Evolutionary conservation across 75 land plant species (phyloP).

Genomic region (Selaginella tamariscina): DNA sequence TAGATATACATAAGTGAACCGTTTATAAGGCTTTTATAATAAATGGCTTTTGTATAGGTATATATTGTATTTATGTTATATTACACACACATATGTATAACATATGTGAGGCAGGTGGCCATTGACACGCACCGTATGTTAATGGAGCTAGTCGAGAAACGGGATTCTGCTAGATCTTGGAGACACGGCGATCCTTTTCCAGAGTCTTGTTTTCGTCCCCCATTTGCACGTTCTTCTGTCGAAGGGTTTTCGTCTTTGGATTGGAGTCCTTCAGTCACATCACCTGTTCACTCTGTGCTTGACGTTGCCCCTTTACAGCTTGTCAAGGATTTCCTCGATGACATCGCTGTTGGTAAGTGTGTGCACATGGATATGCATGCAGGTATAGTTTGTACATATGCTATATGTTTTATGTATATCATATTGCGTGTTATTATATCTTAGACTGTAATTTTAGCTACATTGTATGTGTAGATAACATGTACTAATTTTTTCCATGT

Average conservation of each 20-base stretch:
- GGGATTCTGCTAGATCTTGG: slow-evolving; percentile 39
- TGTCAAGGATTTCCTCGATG: slow-evolving; percentile 46
- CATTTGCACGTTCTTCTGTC: slow-evolving; percentile 43
- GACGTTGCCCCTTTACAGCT: slow-evolving; percentile 79
- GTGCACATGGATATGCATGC: no score
- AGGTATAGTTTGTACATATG: no score
- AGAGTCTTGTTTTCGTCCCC: slow-evolving; percentile 45
- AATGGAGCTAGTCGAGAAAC: slow-evolving; percentile 45
- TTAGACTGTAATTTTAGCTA: neutral
- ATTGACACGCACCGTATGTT: slow-evolving; percentile 44
- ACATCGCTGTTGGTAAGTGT: slow-evolving; percentile 45
- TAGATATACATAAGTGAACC: no score
- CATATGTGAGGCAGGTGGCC: no score
- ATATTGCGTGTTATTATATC: slow-evolving; percentile 11
- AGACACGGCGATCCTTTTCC: slow-evolving; percentile 46
- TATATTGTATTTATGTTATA: no score
- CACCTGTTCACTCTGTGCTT: slow-evolving; percentile 47
- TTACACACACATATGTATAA: no score
- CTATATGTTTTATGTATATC: neutral
- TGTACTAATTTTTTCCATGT: neutral
- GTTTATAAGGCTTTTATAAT: no score
- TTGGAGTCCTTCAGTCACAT: slow-evolving; percentile 49
- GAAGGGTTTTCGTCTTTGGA: slow-evolving; percentile 4
- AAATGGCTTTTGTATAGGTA: no score
- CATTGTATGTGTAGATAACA: neutral